Evolutionary conservation across 1,284 basidiomycete species (phyloP).

Genomic region (Ustanciosporium gigantosporum): DNA sequence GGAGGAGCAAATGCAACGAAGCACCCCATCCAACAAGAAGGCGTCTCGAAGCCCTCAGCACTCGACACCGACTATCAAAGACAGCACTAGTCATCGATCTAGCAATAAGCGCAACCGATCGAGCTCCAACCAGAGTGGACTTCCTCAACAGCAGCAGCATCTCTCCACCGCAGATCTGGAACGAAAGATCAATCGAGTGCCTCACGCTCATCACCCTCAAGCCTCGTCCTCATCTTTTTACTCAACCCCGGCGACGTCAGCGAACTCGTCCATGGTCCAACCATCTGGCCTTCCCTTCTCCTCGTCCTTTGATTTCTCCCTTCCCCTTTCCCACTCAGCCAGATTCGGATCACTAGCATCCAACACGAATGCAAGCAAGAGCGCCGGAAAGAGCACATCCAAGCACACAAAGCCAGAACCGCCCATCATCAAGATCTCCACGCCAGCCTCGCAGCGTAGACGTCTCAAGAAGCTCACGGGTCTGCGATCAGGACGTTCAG

Average conservation of each 20-base stretch:
- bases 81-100: not conserved
- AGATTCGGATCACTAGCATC: not conserved
- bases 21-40: not conserved
- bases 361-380: not conserved
- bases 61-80: not conserved
- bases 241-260: not conserved
- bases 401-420: not conserved
- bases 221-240: not conserved
- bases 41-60: not conserved
- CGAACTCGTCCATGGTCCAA: not conserved
- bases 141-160: not conserved
- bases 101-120: not conserved
- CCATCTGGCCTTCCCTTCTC: not conserved
- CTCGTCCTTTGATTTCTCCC: not conserved
- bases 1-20: not conserved
- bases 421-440: conserved; percentile 20
- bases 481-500: conserved; percentile 18
- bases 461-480: conserved; percentile 15
- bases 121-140: not conserved
- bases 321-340: not conserved
- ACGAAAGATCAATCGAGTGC: not conserved
- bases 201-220: not conserved
- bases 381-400: not conserved
- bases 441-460: conserved; percentile 8
- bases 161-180: not conserved